Evolutionary conservation across 208 protist genomes (phyloP).

Genomic region (Paratrypanosoma confusum): DNA sequence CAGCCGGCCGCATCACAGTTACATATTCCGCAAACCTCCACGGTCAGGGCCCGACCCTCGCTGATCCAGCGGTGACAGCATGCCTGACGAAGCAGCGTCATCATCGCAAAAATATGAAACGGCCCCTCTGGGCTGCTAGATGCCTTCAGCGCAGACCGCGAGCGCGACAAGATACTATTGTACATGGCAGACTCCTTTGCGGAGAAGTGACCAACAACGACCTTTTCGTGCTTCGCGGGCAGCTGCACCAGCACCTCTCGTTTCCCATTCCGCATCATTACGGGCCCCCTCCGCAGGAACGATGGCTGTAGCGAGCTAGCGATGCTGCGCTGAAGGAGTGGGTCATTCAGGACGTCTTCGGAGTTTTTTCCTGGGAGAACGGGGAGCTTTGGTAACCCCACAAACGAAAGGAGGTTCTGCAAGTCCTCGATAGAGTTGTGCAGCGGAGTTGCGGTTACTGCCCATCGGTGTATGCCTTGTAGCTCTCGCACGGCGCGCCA

Average conservation of each 20-base stretch:
- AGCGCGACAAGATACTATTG: conserved; percentile 73
- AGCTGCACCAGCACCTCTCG: conserved; percentile 70
- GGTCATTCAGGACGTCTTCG: conserved; percentile 69
- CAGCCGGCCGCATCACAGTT: conserved; percentile 38
- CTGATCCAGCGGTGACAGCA: conserved; percentile 89
- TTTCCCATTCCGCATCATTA: conserved; percentile 80
- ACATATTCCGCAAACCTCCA: conserved; percentile 73
- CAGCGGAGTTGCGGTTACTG: conserved; percentile 88
- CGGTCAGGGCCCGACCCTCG: conserved; percentile 36
- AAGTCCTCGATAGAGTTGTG: conserved; percentile 91
- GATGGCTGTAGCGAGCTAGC: conserved; percentile 79
- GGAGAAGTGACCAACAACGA: conserved; percentile 56
- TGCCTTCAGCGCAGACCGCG: conserved; percentile 55
- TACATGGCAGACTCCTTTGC: conserved; percentile 70
- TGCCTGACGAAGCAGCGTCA: conserved; percentile 87
- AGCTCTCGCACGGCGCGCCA: conserved; percentile 77
- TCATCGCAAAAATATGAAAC: conserved; percentile 89
- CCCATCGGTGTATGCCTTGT: conserved; percentile 79
- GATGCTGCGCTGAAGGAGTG: conserved; percentile 63
- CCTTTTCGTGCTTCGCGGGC: conserved; percentile 61
- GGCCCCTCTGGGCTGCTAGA: conserved; percentile 50
- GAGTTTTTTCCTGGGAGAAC: conserved; percentile 53
- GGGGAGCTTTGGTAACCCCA: conserved; percentile 63
- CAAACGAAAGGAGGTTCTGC: conserved; percentile 81
- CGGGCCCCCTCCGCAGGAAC: conserved; percentile 73